phyloP scores from a whole-genome alignment of 2,329 filamentous ascomycete genomes.

The Penicillium expansum region DNA sequence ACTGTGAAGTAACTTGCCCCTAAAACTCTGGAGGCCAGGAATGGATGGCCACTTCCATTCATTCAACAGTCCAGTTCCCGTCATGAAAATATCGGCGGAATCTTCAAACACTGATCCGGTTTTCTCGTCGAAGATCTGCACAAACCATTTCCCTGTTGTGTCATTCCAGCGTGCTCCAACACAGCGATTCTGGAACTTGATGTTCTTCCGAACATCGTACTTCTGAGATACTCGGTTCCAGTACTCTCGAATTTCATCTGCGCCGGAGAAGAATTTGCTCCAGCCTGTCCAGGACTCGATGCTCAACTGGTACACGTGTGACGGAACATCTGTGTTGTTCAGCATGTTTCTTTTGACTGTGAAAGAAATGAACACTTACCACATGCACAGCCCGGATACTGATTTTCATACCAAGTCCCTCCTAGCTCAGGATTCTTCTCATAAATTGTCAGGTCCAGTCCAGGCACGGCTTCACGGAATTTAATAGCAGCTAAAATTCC shows the following conservation, averaged over 20 bases:
- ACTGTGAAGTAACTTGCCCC: slow-evolving; percentile 11
- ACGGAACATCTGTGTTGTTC: slow-evolving; percentile 1
- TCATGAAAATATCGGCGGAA: slow-evolving; percentile 8
- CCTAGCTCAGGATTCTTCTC: not conserved
- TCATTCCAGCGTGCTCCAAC: not conserved
- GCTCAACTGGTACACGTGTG: not conserved
- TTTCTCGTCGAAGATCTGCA: not conserved
- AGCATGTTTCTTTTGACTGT: not conserved
- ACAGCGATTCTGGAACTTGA: not conserved
- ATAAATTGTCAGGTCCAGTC: not conserved
- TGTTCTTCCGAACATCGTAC: slow-evolving; percentile 4
- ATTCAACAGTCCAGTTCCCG: slow-evolving; percentile 22
- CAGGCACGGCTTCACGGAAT: not conserved
- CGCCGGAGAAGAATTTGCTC: not conserved
- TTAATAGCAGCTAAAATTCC: not conserved
- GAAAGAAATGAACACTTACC: not conserved
- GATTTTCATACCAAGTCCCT: not conserved
- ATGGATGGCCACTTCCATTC: slow-evolving; percentile 23
- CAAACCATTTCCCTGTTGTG: not conserved
- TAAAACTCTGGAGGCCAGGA: slow-evolving; percentile 6
- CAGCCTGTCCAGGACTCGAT: not conserved
- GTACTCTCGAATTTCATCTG: slow-evolving; percentile 22
- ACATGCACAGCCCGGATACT: not conserved
- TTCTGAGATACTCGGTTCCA: slow-evolving; percentile 17
- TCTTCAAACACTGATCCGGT: not conserved